These are phyloP conservation scores for Stentor roeselii DNA, from an alignment of 73 alveolate genomes.

Conservation along the genomic window DNA sequence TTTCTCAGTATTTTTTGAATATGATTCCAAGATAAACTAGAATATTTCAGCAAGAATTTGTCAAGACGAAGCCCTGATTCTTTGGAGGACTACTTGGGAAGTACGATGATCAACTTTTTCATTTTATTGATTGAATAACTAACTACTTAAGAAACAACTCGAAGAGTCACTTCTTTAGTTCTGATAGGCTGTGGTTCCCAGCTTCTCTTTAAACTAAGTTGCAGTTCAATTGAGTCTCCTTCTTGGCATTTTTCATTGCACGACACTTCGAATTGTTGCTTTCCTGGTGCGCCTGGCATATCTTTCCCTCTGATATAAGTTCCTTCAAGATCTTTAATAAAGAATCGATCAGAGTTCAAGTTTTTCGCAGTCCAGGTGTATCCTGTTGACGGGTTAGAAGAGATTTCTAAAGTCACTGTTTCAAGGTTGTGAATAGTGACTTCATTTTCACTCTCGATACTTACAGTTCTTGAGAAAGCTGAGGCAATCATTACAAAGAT, in stretches of 20 bases:
- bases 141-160: no score
- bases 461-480: no score
- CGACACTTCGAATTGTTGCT: neutral
- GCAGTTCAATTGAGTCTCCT: neutral
- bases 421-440: no score
- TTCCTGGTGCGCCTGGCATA: neutral
- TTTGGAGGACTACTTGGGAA: neutral
- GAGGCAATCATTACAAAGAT: no score
- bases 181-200: neutral
- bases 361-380: no score
- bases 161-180: neutral
- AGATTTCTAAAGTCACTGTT: no score
- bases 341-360: no score
- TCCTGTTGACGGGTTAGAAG: no score
- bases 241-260: neutral
- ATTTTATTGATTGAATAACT: neutral
- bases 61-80: slow-evolving; percentile 21
- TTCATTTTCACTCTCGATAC: no score
- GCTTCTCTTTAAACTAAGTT: neutral
- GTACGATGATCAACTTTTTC: slow-evolving; percentile 9
- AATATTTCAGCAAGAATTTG: neutral
- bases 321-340: neutral
- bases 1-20: neutral
- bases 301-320: neutral
- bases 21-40: neutral